A percentile compares a stretch with the other conserved stretches of the same genome.
These are phyloP conservation scores for Penicillium frequentans DNA, from an alignment of 2,329 filamentous ascomycete species.

Conservation along the genomic window DNA sequence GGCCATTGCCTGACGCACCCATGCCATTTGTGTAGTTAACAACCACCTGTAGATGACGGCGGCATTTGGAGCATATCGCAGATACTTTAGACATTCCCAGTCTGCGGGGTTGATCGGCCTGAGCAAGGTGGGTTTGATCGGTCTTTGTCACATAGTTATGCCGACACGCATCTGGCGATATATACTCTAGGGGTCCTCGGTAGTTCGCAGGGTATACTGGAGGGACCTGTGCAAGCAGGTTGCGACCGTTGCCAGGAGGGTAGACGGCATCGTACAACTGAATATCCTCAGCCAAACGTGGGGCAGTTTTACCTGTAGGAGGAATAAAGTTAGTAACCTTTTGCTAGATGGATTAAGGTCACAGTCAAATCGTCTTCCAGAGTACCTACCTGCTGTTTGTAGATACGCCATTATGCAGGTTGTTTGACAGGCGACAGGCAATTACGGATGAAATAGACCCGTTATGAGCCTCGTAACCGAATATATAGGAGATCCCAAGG, in stretches of 20 bases:
- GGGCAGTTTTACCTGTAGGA: slow-evolving; percentile 51
- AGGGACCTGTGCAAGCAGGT: slow-evolving; percentile 60
- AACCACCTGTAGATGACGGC: slow-evolving; percentile 60
- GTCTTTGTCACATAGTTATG: slow-evolving; percentile 61
- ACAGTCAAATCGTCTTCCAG: background rate
- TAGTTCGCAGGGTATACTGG: slow-evolving; percentile 48
- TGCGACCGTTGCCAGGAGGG: slow-evolving; percentile 46
- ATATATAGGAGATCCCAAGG: background rate
- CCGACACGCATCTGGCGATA: slow-evolving; percentile 52
- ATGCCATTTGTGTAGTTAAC: slow-evolving; percentile 52
- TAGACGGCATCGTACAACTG: slow-evolving; percentile 47
- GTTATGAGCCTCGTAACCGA: background rate
- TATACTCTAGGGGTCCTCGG: slow-evolving; percentile 34
- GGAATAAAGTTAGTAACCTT: slow-evolving; percentile 2
- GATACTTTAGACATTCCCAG: slow-evolving; percentile 58
- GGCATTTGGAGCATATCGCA: slow-evolving; percentile 62
- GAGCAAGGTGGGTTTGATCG: slow-evolving; percentile 53
- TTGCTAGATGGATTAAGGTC: background rate
- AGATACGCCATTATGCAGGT: slow-evolving; percentile 26
- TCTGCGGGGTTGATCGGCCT: slow-evolving; percentile 37
- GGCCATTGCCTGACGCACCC: slow-evolving; percentile 42
- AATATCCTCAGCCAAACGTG: slow-evolving; percentile 49
- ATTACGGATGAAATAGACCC: background rate
- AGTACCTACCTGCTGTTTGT: slow-evolving; percentile 34
- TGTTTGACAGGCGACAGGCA: background rate